Base-by-base conservation (phyloP, 1,139 yeast species). In the Suhomyces coccinellae region DNA sequence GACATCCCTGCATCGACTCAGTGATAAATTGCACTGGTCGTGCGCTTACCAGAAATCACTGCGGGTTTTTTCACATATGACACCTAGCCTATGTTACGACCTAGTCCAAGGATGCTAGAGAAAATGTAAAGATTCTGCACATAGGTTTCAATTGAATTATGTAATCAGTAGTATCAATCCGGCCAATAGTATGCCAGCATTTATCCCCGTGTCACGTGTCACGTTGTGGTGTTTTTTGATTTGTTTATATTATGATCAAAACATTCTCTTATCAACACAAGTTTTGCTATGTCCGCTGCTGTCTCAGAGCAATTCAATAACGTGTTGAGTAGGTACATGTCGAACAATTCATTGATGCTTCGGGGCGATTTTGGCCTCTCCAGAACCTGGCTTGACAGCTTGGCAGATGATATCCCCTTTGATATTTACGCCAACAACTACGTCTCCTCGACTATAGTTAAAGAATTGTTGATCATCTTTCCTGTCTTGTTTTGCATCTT, bases 401-500 rank as follows among this genome's bases (percentile, higher is more conserved):
- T 34, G 11, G 24, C 29, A 6, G 11, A n/a, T 22, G 28, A 8
- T n/a, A 6, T 9, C 6, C 57, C 59, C 16, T 41, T 43, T 33
- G 32, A 40, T 17, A 22, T 52, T 11, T 46, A 44, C 13, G 41
- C 40, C 3, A 33, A 34, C 13, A 38, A n/a, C 29, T 12, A 40
- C 10, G 26, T 47, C 5, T 38, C 39, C 12, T 47, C 49, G 6
- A 22, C 24, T 14, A n/a, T 46, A 13, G 37, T 44, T 11, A 36
- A 38, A 29, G 40, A 32, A 6, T 13, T 26, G n/a, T 24, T 49
- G 10, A 20, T 41, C 7, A 15, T 47, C 32, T 10, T 29, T 15
- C 31, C 41, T 15, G 45, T 48, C 13, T 28, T 38, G 33, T 11
- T 53, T 1, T 53, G 75, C 35, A 67, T 78, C 6, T 51, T 58